phyloP scores from a whole-genome alignment of 768 basidiomycete genomes.

The Collybia sordida region DNA sequence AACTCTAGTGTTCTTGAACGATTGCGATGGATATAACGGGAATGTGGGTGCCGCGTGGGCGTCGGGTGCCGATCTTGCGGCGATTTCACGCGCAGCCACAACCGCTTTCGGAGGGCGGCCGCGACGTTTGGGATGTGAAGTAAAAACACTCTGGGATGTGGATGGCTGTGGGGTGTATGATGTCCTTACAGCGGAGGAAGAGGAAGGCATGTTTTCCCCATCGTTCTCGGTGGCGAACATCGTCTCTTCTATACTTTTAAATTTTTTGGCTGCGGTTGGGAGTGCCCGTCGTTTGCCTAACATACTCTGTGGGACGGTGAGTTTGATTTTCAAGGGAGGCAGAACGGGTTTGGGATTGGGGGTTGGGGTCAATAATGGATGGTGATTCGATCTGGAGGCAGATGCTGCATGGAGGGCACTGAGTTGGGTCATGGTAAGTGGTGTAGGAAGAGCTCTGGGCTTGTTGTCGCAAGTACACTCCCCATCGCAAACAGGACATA shows the following conservation, averaged over 20 bases:
- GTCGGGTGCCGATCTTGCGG: constrained; percentile 13
- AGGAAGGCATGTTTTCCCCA: constrained; percentile 22
- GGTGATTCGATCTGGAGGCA: constrained; percentile 35
- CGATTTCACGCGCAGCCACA: constrained; percentile 31
- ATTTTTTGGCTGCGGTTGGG: constrained; percentile 23
- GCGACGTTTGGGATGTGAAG: constrained; percentile 41
- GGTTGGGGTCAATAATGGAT: constrained; percentile 25
- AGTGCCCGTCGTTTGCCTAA: constrained; percentile 40
- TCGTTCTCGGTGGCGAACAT: constrained; percentile 39
- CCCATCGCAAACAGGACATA: constrained; percentile 89
- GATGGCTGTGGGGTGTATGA: constrained; percentile 13
- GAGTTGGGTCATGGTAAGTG: constrained; percentile 36
- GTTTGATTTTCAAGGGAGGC: constrained; percentile 68
- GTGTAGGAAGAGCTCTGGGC: constrained; percentile 25
- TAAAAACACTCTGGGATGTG: constrained; percentile 14
- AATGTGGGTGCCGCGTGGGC: constrained; percentile 15
- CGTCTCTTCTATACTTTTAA: constrained; percentile 28
- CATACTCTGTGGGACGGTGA: constrained; percentile 60
- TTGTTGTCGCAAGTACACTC: constrained; percentile 77
- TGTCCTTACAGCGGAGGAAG: constrained; percentile 8
- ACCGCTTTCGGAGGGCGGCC: constrained; percentile 57
- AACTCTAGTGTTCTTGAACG: constrained; percentile 4
- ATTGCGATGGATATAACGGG: constrained; percentile 12
- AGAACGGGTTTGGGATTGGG: constrained; percentile 24
- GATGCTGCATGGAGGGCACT: constrained; percentile 37